A percentile compares a stretch with the other conserved stretches of the same genome.
Evolutionary conservation across 768 basidiomycete genomes (phyloP).

Genomic region (Phylloporus arenicola): DNA sequence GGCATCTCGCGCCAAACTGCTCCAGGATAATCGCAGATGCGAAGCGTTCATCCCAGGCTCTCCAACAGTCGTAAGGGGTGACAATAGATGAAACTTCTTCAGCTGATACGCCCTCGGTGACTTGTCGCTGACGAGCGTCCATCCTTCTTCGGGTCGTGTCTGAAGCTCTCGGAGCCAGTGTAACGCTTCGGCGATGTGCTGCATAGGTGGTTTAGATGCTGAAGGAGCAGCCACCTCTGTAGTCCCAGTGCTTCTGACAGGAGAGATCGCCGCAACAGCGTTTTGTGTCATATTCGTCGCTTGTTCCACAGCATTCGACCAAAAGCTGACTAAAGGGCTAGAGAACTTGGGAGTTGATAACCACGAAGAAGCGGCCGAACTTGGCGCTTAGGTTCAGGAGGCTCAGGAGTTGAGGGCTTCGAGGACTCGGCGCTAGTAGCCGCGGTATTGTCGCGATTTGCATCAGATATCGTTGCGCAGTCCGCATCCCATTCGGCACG

Average conservation of each 20-base stretch:
- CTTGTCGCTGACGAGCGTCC: slow-evolving; percentile 76
- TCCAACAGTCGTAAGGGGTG: slow-evolving; percentile 62
- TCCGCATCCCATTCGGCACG: slow-evolving; percentile 70
- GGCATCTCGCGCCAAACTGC: slow-evolving; percentile 68
- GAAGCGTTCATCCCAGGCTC: slow-evolving; percentile 84
- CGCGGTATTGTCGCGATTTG: slow-evolving; percentile 14
- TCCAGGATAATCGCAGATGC: slow-evolving; percentile 67
- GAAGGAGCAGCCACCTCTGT: slow-evolving; percentile 42
- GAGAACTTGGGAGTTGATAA: slow-evolving; percentile 60
- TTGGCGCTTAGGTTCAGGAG: slow-evolving; percentile 10
- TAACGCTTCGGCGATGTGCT: slow-evolving; percentile 77
- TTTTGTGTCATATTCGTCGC: slow-evolving; percentile 68
- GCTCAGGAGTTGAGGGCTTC: slow-evolving; percentile 19
- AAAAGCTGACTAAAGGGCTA: slow-evolving; percentile 66
- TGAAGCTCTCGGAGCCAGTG: slow-evolving; percentile 75
- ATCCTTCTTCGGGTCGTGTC: slow-evolving; percentile 52
- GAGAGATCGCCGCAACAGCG: slow-evolving; percentile 73
- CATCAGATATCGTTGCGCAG: slow-evolving; percentile 23
- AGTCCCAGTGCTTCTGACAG: slow-evolving; percentile 35
- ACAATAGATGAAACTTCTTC: slow-evolving; percentile 82
- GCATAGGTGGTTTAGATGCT: slow-evolving; percentile 63
- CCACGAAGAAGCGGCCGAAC: slow-evolving; percentile 34
- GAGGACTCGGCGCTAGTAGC: slow-evolving; percentile 16
- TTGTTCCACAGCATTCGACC: slow-evolving; percentile 70
- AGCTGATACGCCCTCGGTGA: slow-evolving; percentile 89